phyloP scores from a whole-genome alignment of 169 alveolate genomes.

The Eimeria maxima region DNA sequence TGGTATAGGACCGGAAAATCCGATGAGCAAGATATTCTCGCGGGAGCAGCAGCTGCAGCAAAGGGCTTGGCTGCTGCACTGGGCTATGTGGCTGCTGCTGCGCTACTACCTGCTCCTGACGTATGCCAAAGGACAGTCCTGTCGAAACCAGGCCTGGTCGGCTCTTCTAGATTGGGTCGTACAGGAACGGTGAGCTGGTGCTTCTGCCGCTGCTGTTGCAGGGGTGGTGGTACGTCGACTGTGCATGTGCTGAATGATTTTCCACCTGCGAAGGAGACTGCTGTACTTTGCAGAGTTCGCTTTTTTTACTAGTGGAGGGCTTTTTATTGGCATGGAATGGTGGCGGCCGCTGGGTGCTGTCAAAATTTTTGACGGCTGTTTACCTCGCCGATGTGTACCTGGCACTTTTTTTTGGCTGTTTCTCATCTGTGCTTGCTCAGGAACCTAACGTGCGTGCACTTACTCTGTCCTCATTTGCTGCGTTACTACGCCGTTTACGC shows the following conservation, averaged over 20 bases:
- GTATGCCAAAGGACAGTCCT: slow-evolving; percentile 72
- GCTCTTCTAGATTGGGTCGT: slow-evolving; percentile 77
- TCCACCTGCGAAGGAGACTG: background rate
- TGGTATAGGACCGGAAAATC: slow-evolving; percentile 66
- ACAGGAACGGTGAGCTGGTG: slow-evolving; percentile 76
- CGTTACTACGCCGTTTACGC: slow-evolving; percentile 83
- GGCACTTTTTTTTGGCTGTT: background rate
- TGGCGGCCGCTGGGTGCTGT: background rate
- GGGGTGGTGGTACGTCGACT: background rate
- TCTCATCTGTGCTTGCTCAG: slow-evolving; percentile 27
- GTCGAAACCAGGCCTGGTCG: slow-evolving; percentile 80
- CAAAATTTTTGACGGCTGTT: background rate
- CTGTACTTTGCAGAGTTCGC: background rate
- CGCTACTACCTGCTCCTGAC: slow-evolving; percentile 73
- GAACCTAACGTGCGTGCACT: slow-evolving; percentile 72
- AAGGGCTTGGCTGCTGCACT: slow-evolving; percentile 84
- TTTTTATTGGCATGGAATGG: background rate
- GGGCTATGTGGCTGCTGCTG: slow-evolving; percentile 83
- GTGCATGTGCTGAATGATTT: background rate
- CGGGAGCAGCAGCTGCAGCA: slow-evolving; percentile 80
- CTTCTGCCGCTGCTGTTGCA: slow-evolving; percentile 15
- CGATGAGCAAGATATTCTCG: slow-evolving; percentile 50
- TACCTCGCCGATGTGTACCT: background rate
- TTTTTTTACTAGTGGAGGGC: background rate
- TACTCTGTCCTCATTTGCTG: slow-evolving; percentile 83